Evolutionary conservation across 2,329 filamentous ascomycete species (phyloP).

Genomic region (Cercospora sp.): DNA sequence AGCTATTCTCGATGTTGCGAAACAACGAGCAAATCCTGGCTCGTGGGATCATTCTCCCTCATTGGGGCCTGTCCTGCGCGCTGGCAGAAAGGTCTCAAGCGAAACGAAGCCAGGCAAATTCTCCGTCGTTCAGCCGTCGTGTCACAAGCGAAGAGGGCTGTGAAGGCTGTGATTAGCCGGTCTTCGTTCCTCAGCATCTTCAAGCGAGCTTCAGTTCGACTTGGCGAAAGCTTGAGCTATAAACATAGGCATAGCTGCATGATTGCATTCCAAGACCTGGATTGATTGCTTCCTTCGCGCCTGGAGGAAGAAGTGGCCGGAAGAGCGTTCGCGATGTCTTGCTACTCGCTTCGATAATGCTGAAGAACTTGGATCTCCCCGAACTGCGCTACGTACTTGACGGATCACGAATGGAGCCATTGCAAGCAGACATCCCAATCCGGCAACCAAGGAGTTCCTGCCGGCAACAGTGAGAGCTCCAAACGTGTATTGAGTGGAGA

Average conservation of each 20-base stretch:
- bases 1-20: background rate
- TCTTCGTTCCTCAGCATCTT: background rate
- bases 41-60: background rate
- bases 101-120: background rate
- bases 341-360: background rate
- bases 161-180: background rate
- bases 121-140: background rate
- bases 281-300: background rate
- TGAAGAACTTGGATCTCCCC: background rate
- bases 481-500: background rate
- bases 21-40: background rate
- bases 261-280: background rate
- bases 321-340: background rate
- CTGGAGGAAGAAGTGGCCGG: background rate
- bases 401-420: background rate
- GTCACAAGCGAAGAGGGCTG: constrained; percentile 1
- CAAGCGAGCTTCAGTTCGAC: background rate
- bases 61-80: background rate
- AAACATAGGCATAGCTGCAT: background rate
- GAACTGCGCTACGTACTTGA: background rate
- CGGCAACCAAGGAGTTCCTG: background rate
- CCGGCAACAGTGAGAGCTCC: background rate
- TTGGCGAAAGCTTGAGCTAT: constrained; percentile 3
- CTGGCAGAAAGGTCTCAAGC: background rate
- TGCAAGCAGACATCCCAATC: background rate